Conservation (phyloP, 2,329 filamentous ascomycete species). For the Graphiopsis chlorocephala region DNA sequence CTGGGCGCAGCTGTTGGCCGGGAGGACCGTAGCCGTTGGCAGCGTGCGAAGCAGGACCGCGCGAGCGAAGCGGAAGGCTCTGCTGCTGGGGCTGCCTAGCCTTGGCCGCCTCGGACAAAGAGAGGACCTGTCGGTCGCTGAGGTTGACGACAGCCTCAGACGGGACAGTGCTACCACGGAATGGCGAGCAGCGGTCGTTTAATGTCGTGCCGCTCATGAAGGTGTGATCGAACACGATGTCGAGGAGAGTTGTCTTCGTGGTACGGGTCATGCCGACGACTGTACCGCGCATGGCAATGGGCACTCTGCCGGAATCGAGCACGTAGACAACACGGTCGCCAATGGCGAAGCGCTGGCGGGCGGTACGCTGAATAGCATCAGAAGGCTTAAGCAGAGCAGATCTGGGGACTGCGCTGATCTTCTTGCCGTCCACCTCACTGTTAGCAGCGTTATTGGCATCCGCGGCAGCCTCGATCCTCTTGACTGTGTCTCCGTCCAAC, state of each 20-base stretch:
- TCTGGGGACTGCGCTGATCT: constrained; percentile 76
- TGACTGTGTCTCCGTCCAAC: constrained; percentile 86
- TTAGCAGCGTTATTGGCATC: constrained; percentile 55
- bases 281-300: constrained; percentile 85
- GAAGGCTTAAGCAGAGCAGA: constrained; percentile 86
- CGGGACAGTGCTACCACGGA: constrained; percentile 89
- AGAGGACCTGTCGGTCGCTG: constrained; percentile 75
- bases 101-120: constrained; percentile 43
- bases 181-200: constrained; percentile 83
- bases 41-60: constrained; percentile 49
- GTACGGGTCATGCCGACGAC: constrained; percentile 94
- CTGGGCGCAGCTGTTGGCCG: constrained; percentile 60
- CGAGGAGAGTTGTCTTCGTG: constrained; percentile 74
- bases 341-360: constrained; percentile 76
- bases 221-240: constrained; percentile 87
- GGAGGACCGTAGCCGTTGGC: constrained; percentile 54
- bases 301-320: constrained; percentile 88
- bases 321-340: constrained; percentile 93
- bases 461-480: constrained; percentile 72
- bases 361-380: constrained; percentile 89
- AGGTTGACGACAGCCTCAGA: constrained; percentile 87
- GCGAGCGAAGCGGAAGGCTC: constrained; percentile 27
- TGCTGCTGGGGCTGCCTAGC: constrained; percentile 27
- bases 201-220: constrained; percentile 98
- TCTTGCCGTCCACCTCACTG: constrained; percentile 58